phyloP scores from a whole-genome alignment of 805 yeast genomes.

The Lipomyces orientalis region DNA sequence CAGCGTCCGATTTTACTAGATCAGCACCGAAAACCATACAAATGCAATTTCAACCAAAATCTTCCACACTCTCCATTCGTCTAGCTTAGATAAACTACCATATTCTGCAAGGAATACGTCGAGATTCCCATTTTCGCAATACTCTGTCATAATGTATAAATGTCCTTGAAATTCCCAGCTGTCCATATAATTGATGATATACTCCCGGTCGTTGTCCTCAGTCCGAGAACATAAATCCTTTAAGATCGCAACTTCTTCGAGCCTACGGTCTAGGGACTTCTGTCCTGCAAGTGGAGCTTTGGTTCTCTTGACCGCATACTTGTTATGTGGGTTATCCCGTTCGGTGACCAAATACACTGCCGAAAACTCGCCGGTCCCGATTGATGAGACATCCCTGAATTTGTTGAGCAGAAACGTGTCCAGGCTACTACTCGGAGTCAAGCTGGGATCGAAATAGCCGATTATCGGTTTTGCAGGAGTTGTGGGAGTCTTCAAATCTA shows the following conservation, averaged over 20 bases:
- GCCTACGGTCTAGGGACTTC: conserved; percentile 63
- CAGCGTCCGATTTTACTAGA: background rate
- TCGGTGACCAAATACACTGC: conserved; percentile 81
- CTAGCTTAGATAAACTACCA: conserved; percentile 76
- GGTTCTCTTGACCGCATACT: conserved; percentile 87
- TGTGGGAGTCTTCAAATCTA: conserved; percentile 34
- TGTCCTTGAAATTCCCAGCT: conserved; percentile 80
- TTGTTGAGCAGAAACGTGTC: conserved; percentile 53
- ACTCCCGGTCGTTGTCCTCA: conserved; percentile 72
- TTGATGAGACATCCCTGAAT: conserved; percentile 68
- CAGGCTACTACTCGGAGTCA: conserved; percentile 16
- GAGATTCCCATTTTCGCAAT: conserved; percentile 90
- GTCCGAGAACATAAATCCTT: conserved; percentile 40
- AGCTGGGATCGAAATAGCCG: conserved; percentile 34
- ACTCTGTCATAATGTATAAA: conserved; percentile 91
- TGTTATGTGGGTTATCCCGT: conserved; percentile 50
- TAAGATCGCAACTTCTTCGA: conserved; percentile 76
- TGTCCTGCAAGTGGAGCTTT: conserved; percentile 67
- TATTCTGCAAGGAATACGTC: conserved; percentile 79
- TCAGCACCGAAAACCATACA: conserved; percentile 21
- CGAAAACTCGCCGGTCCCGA: conserved; percentile 91
- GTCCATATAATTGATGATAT: conserved; percentile 77
- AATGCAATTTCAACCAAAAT: conserved; percentile 80
- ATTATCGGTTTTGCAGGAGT: conserved; percentile 39
- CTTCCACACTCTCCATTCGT: conserved; percentile 98